Percentiles rank a stretch among this genome's conserved stretches.
These are phyloP conservation scores for Linderina pennispora DNA, from an alignment of 192 early-diverging fungal genomes.

Conservation along the genomic window DNA sequence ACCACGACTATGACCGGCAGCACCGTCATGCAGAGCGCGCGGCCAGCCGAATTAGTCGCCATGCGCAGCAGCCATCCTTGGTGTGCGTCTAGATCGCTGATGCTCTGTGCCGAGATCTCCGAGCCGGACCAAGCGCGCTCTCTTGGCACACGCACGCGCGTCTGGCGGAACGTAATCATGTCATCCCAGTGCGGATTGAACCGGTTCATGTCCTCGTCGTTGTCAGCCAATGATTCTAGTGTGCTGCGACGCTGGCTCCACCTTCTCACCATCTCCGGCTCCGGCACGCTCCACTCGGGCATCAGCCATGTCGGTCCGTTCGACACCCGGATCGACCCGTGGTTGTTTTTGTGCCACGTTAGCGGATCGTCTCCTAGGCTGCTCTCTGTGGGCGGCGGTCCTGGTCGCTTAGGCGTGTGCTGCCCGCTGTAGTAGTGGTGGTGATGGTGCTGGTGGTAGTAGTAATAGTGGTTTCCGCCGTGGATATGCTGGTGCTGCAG, in stretches of 20 bases:
- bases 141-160: conserved; percentile 31
- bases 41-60: conserved; percentile 38
- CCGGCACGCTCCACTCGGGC: conserved; percentile 14
- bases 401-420: conserved; percentile 1
- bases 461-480: neutral
- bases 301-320: too few relatives aligned
- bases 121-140: conserved; percentile 47
- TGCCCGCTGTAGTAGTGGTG: conserved; percentile 23
- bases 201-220: conserved; percentile 22
- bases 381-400: too few relatives aligned
- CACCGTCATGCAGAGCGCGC: conserved; percentile 41
- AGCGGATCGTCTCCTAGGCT: too few relatives aligned
- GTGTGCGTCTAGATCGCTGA: neutral
- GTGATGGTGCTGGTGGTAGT: conserved; percentile 25
- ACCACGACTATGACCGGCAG: conserved; percentile 50
- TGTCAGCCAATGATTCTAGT: conserved; percentile 12
- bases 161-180: conserved; percentile 48
- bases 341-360: neutral
- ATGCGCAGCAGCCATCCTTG: conserved; percentile 19
- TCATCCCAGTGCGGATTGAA: conserved; percentile 53
- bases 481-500: neutral
- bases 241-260: conserved; percentile 24
- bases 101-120: conserved; percentile 3
- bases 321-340: neutral
- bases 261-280: conserved; percentile 7